Percentiles rank a stretch among this genome's conserved stretches.
phyloP scores from a whole-genome alignment of 2,329 filamentous ascomycete genomes.

The Pezicula neosporulosa region DNA sequence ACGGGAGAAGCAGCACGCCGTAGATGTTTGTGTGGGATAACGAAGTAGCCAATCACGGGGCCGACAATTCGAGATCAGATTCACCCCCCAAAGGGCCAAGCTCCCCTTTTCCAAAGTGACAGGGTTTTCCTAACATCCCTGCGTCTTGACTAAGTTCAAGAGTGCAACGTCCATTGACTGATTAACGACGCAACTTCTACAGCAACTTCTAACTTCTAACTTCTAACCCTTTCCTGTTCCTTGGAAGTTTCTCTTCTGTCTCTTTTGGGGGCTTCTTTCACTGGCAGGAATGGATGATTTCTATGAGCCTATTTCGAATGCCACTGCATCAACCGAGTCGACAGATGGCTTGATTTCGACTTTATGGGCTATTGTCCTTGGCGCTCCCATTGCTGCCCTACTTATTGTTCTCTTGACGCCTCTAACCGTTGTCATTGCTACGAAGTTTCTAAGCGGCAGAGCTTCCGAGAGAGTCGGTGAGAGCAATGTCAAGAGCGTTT shows the following conservation, averaged over 20 bases:
- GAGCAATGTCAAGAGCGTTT: slow-evolving; percentile 31
- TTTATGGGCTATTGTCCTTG: slow-evolving; percentile 2
- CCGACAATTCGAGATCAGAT: too few relatives aligned
- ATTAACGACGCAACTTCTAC: neutral
- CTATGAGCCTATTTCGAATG: slow-evolving; percentile 10
- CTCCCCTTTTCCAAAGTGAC: too few relatives aligned
- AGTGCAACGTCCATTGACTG: neutral
- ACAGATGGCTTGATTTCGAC: slow-evolving; percentile 3
- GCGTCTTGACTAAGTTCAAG: too few relatives aligned
- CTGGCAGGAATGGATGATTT: slow-evolving; percentile 17
- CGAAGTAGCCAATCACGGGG: too few relatives aligned
- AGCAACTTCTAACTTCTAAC: neutral
- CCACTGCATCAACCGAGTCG: neutral
- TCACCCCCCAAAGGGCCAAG: too few relatives aligned
- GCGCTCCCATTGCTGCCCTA: slow-evolving; percentile 6
- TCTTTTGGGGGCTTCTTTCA: too few relatives aligned
- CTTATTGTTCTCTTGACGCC: slow-evolving; percentile 13
- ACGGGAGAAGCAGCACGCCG: too few relatives aligned
- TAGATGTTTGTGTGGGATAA: too few relatives aligned
- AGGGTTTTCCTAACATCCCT: too few relatives aligned
- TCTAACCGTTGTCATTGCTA: slow-evolving; percentile 16
- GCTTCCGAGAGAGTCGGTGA: neutral
- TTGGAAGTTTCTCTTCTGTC: too few relatives aligned
- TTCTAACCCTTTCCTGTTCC: neutral
- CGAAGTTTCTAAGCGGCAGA: slow-evolving; percentile 19